Evolutionary conservation across 2,329 filamentous ascomycete genomes (phyloP).

Genomic region (Teratosphaeria nubilosa): DNA sequence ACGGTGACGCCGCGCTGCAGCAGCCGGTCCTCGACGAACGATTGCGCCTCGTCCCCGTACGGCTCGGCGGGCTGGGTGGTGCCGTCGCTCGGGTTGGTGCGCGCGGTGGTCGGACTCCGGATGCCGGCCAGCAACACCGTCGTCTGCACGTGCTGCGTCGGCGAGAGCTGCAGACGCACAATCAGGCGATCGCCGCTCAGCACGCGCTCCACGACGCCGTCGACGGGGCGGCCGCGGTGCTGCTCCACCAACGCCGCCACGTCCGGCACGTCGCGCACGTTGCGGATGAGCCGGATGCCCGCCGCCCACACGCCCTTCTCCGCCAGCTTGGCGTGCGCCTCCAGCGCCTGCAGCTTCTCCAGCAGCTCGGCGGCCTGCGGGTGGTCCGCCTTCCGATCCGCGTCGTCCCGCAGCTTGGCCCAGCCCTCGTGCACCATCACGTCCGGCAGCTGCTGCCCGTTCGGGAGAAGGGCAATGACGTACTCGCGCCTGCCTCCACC

Average conservation of each 20-base stretch:
- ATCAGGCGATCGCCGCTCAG: slow-evolving; percentile 85
- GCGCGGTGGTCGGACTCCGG: slow-evolving; percentile 78
- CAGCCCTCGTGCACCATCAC: slow-evolving; percentile 78
- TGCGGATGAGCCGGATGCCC: slow-evolving; percentile 57
- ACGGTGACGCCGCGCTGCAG: slow-evolving; percentile 79
- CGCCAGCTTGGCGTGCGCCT: slow-evolving; percentile 67
- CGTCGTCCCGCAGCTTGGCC: slow-evolving; percentile 89
- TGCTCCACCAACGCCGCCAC: slow-evolving; percentile 65
- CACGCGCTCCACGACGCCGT: slow-evolving; percentile 76
- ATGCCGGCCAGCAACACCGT: slow-evolving; percentile 85
- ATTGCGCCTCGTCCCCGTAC: slow-evolving; percentile 76
- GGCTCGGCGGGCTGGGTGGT: slow-evolving; percentile 78
- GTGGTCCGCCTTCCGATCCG: slow-evolving; percentile 79
- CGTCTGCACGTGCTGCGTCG: slow-evolving; percentile 78
- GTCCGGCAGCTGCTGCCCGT: slow-evolving; percentile 70
- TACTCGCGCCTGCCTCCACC: slow-evolving; percentile 67
- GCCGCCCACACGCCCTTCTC: slow-evolving; percentile 73
- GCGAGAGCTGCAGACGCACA: slow-evolving; percentile 66
- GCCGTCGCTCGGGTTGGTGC: slow-evolving; percentile 67
- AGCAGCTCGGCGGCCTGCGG: slow-evolving; percentile 62
- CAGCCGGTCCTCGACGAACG: slow-evolving; percentile 76
- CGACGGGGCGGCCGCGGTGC: slow-evolving; percentile 75
- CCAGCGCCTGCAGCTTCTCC: slow-evolving; percentile 66
- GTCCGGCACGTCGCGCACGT: slow-evolving; percentile 70
- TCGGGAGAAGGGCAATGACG: slow-evolving; percentile 65